Evolutionary conservation across 2,329 filamentous ascomycete species (phyloP), one percentile per base, ranked within the genome.

Genomic region (Aspergillus persii): DNA sequence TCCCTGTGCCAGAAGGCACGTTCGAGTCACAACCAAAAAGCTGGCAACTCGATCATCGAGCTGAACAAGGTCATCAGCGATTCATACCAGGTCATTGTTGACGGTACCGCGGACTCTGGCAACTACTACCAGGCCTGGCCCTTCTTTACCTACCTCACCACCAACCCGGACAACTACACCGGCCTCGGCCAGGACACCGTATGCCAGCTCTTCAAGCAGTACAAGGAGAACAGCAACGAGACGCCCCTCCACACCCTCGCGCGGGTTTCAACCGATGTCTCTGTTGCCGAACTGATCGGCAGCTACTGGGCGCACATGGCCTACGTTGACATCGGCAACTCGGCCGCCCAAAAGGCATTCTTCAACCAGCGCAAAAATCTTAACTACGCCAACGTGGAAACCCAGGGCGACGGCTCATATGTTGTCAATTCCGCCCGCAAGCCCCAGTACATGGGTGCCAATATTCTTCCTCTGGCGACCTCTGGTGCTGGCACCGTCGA

Each of bases 121-220:
- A 61, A 61, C 12, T 61, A 61, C 36, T 61, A 61, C 46, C 56
- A 61, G 50, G 49, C 56, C 9, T 61, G 59, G 59, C 59, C 59
- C 9, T 36, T 61, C n/a, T 51, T 61, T 5, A 59, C 59, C 1
- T 61, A 56, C 39, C 29, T 61, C 9, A 61, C 56, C 6, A 59
- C 53, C 23, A 61, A 61, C 30, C 59, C 59, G 1, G 59, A 61
- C 48, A 59, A 61, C n/a, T 61, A 50, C 12, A 53, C 33, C 8
- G 56, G 56, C 2, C 53, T 61, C 1, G 59, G 59, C 3, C 33
- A 9, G 15, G 56, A 59, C n/a, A 30, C 50, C 1, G 50, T 61
- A 8, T 30, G 50, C 30, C 26, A 59, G 15, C 18, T 61, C 9
- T 59, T 51, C 18, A 15, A 30, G 8, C 36, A 61, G 36, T 61